Evolutionary conservation across 345 rosid genomes (phyloP).

Genomic region (Fremontodendron californicum): DNA sequence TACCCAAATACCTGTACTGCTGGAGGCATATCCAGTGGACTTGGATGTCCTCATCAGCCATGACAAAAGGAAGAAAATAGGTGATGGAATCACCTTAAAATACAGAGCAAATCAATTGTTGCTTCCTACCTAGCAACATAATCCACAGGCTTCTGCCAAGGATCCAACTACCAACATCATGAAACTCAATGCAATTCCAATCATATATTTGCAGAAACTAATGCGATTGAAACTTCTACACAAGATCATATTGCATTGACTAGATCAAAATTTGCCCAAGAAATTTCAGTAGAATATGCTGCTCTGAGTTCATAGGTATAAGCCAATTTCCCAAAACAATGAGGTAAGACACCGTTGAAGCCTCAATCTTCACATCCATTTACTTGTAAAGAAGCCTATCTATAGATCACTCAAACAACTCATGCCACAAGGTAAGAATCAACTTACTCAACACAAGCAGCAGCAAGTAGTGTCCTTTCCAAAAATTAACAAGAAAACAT

Average conservation of each 20-base stretch:
- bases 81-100: slow-evolving; percentile 10
- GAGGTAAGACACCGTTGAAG: not conserved
- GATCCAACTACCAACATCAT: slow-evolving; percentile 7
- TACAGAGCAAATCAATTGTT: slow-evolving; percentile 12
- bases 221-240: not conserved
- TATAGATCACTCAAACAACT: not conserved
- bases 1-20: not conserved
- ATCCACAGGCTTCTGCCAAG: slow-evolving; percentile 14
- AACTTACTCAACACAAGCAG: not conserved
- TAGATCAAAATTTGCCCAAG: not conserved
- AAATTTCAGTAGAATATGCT: not conserved
- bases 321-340: not conserved
- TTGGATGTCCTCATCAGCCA: not conserved
- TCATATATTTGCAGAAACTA: not conserved
- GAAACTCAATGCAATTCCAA: slow-evolving; percentile 10
- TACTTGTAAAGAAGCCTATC: not conserved
- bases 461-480: not conserved
- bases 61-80: slow-evolving; percentile 1
- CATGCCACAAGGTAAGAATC: not conserved
- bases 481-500: not conserved
- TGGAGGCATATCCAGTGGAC: not conserved
- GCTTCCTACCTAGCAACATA: slow-evolving; percentile 15
- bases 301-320: not conserved
- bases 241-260: not conserved
- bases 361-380: not conserved